Evolutionary conservation across 1,284 basidiomycete genomes (phyloP).

Genomic region (Volvariella surrecta): DNA sequence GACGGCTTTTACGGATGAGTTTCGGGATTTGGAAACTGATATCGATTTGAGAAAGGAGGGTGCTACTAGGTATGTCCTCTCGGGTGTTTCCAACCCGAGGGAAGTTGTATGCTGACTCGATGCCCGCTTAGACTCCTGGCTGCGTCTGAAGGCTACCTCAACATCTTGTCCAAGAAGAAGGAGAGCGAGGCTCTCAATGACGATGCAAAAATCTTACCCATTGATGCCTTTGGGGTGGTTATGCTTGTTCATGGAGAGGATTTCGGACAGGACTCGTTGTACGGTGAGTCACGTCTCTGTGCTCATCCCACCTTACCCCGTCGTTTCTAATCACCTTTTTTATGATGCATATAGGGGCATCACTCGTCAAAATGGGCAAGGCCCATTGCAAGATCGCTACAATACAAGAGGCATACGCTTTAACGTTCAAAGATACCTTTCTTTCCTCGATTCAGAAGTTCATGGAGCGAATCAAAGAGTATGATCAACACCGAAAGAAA

Average conservation of each 20-base stretch:
- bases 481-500: conserved; percentile 64
- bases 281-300: conserved; percentile 35
- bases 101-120: not conserved
- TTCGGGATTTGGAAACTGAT: conserved; percentile 60
- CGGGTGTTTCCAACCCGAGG: not conserved
- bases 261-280: conserved; percentile 63
- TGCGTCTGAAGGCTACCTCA: conserved; percentile 54
- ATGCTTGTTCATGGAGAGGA: conserved; percentile 84
- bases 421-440: conserved; percentile 66
- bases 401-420: conserved; percentile 71
- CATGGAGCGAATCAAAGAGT: conserved; percentile 63
- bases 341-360: conserved; percentile 40
- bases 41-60: conserved; percentile 61
- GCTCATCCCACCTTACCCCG: not conserved
- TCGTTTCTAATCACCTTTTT: conserved; percentile 5
- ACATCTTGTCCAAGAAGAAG: conserved; percentile 59
- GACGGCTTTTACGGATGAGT: conserved; percentile 55
- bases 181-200: conserved; percentile 47
- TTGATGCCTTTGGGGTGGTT: conserved; percentile 75
- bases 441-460: conserved; percentile 54
- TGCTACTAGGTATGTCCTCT: conserved; percentile 43
- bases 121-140: conserved; percentile 40
- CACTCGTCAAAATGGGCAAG: conserved; percentile 64
- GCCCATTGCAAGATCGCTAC: conserved; percentile 77
- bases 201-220: conserved; percentile 55